phyloP scores from a whole-genome alignment of 225 moss, liverwort and hornwort genomes.

The Sphagnum tenellum region DNA sequence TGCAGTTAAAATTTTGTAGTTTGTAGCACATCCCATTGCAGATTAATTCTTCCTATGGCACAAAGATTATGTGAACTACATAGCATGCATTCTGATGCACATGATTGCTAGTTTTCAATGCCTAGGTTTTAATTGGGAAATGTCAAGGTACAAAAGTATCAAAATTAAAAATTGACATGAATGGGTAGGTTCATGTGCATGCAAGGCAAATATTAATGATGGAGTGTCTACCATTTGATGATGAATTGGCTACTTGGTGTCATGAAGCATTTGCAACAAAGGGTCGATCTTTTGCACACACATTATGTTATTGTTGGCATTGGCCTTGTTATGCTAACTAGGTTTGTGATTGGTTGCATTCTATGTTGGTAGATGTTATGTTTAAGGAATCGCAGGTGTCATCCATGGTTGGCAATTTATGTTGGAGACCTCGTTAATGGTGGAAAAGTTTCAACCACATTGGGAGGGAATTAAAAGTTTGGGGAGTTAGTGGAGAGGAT shows the following conservation, averaged over 20 bases:
- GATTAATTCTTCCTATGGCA: not conserved
- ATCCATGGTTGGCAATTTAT: not conserved
- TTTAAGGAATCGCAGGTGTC: not conserved
- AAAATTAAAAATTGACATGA: not conserved
- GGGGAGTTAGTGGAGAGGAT: constrained; percentile 91
- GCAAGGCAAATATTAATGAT: constrained; percentile 64
- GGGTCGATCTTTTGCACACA: no score
- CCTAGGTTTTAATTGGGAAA: no score
- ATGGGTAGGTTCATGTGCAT: constrained; percentile 53
- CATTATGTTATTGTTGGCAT: no score
- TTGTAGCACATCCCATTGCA: no score
- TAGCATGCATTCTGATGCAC: not conserved
- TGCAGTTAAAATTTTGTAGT: no score
- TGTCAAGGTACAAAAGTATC: no score
- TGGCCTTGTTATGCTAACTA: no score
- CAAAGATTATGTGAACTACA: not conserved
- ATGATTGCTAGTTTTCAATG: not conserved
- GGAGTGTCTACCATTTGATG: constrained; percentile 27
- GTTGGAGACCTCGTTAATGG: no score
- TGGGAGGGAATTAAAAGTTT: constrained; percentile 86
- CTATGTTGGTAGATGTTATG: no score
- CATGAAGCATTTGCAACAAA: no score
- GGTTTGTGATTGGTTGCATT: not conserved
- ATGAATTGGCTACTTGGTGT: no score
- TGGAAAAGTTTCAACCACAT: no score